A percentile compares a stretch with the other conserved stretches of the same genome.
These are phyloP conservation scores for Pleurozium schreberi DNA, from an alignment of 225 moss, liverwort and hornwort genomes.

Conservation along the genomic window DNA sequence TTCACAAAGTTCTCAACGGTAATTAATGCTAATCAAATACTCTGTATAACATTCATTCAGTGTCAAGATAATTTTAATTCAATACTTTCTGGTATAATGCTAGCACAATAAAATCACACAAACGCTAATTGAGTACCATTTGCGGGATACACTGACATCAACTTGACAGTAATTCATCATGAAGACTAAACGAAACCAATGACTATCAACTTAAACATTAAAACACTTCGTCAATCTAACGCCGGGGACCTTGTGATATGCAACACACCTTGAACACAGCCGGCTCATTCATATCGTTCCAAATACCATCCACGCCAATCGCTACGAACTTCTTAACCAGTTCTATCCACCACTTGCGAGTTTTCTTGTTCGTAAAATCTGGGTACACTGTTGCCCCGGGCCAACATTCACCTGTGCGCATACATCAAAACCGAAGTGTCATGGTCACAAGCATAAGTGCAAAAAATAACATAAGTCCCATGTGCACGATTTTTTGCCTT, in stretches of 20 bases:
- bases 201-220: not conserved
- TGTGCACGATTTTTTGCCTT: not conserved
- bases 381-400: conserved; percentile 69
- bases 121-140: not conserved
- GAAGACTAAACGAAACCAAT: not conserved
- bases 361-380: conserved; percentile 58
- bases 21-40: no score
- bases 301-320: conserved; percentile 76
- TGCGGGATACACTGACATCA: not conserved
- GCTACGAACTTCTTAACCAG: conserved; percentile 54
- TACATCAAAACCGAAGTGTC: not conserved
- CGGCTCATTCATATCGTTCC: conserved; percentile 99
- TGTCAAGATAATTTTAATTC: not conserved
- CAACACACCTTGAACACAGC: conserved; percentile 67
- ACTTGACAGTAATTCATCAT: not conserved
- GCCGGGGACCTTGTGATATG: not conserved
- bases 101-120: not conserved
- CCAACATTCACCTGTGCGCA: conserved; percentile 69
- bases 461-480: not conserved
- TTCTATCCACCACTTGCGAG: conserved; percentile 73
- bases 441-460: not conserved
- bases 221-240: not conserved
- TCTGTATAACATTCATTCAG: not conserved
- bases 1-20: not conserved
- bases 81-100: not conserved